A percentile compares a stretch with the other conserved stretches of the same genome.
These are phyloP conservation scores for Clausena lansium DNA, from an alignment of 345 rosid species.

Conservation along the genomic window DNA sequence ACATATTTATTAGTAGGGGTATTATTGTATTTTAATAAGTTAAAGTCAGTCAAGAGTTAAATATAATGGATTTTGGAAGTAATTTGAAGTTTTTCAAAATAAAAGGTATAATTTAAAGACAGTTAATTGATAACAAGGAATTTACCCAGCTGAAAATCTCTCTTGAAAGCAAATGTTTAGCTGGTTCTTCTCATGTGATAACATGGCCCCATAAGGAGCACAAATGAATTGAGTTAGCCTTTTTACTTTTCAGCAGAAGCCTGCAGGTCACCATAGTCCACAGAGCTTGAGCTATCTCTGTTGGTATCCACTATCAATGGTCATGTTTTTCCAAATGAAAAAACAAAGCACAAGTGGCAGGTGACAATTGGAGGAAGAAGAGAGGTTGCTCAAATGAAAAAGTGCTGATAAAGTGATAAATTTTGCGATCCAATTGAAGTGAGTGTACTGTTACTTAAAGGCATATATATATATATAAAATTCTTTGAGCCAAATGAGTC, in stretches of 20 bases:
- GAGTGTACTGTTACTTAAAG: too few relatives aligned
- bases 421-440: not conserved
- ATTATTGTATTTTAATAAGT: too few relatives aligned
- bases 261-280: not conserved
- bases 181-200: too few relatives aligned
- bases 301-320: not conserved
- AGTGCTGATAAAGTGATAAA: not conserved
- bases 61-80: too few relatives aligned
- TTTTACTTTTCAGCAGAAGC: not conserved
- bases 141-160: not conserved
- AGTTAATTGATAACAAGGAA: too few relatives aligned
- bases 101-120: too few relatives aligned
- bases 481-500: too few relatives aligned
- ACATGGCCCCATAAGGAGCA: not conserved
- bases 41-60: too few relatives aligned
- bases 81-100: too few relatives aligned
- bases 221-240: not conserved
- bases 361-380: not conserved
- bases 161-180: not conserved
- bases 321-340: not conserved
- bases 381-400: not conserved
- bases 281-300: not conserved
- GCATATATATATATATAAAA: too few relatives aligned
- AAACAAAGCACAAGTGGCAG: not conserved
- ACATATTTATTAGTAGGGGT: too few relatives aligned